phyloP scores from a whole-genome alignment of 2,329 filamentous ascomycete genomes.

The Phialophora verrucosa region DNA sequence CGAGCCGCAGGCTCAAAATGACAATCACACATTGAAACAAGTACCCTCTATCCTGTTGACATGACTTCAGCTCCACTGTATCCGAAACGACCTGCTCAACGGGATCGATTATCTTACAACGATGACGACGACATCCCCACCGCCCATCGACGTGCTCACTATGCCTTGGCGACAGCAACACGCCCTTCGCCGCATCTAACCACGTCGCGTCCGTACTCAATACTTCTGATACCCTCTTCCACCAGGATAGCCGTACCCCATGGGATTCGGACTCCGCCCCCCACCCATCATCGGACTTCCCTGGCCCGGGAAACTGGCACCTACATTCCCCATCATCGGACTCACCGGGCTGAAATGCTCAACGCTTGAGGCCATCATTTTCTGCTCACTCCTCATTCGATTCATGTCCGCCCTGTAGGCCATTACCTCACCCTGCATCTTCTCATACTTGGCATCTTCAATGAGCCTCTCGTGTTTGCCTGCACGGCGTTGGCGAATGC shows the following conservation, averaged over 20 bases:
- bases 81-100: background rate
- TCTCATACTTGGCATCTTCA: slow-evolving; percentile 55
- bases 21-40: background rate
- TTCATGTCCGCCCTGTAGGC: slow-evolving; percentile 41
- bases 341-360: slow-evolving; percentile 15
- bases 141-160: background rate
- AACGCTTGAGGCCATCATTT: slow-evolving; percentile 19
- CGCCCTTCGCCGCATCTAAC: background rate
- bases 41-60: slow-evolving; percentile 5
- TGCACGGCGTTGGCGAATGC: slow-evolving; percentile 56
- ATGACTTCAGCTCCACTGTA: background rate
- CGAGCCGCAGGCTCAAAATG: slow-evolving; percentile 11
- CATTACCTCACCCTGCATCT: slow-evolving; percentile 46
- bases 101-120: slow-evolving; percentile 14
- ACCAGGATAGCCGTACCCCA: slow-evolving; percentile 18
- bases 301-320: slow-evolving; percentile 22
- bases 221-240: slow-evolving; percentile 33
- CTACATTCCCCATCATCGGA: slow-evolving; percentile 31
- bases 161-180: slow-evolving; percentile 1
- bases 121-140: slow-evolving; percentile 2
- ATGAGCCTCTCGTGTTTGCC: slow-evolving; percentile 56
- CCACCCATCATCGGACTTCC: slow-evolving; percentile 30
- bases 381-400: slow-evolving; percentile 33
- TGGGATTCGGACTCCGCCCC: slow-evolving; percentile 26
- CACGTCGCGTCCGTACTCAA: slow-evolving; percentile 9